Percentiles rank a stretch among this genome's conserved stretches.
These are phyloP conservation scores for Vanrija pseudolonga DNA, from an alignment of 1,284 basidiomycete species.

Conservation along the genomic window DNA sequence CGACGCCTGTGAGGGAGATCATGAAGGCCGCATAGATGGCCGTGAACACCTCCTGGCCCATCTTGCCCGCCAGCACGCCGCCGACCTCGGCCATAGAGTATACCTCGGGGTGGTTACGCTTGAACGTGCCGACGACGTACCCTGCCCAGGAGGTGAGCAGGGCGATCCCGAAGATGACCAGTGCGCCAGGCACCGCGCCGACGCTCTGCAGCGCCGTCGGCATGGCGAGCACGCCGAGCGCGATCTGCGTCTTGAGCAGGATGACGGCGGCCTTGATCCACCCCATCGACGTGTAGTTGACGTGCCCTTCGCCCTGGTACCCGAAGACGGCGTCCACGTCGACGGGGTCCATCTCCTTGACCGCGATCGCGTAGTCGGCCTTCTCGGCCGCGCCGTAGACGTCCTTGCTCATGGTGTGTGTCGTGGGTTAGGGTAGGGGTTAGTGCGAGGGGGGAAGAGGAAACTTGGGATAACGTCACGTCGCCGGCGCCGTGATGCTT, in stretches of 20 bases:
- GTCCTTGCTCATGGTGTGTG: too few species aligned
- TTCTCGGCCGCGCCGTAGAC: too few species aligned
- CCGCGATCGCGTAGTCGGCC: too few species aligned
- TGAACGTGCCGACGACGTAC: conserved; percentile 21
- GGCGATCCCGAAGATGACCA: conserved; percentile 28
- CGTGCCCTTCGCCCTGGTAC: conserved; percentile 27
- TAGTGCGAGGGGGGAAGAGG: too few species aligned
- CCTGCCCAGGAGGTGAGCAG: conserved; percentile 27
- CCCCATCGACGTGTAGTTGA: conserved; percentile 35
- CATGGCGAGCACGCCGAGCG: conserved; percentile 37
- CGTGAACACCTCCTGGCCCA: conserved; percentile 24
- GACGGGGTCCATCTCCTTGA: neutral
- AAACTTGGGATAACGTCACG: too few species aligned
- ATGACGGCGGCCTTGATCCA: conserved; percentile 25
- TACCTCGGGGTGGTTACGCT: conserved; percentile 15
- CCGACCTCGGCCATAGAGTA: conserved; percentile 27
- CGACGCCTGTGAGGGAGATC: conserved; percentile 25
- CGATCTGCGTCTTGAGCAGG: conserved; percentile 41
- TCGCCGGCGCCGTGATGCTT: too few species aligned
- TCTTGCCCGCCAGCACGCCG: conserved; percentile 17
- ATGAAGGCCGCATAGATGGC: conserved; percentile 1
- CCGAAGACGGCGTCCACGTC: conserved; percentile 36
- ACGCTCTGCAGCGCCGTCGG: conserved; percentile 29
- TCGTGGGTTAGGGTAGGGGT: too few species aligned
- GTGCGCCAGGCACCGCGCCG: conserved; percentile 31